Evolutionary conservation across 306 rosid species (phyloP), one percentile per base, ranked within the genome.

Genomic region (Dalbergia cochinchinensis): DNA sequence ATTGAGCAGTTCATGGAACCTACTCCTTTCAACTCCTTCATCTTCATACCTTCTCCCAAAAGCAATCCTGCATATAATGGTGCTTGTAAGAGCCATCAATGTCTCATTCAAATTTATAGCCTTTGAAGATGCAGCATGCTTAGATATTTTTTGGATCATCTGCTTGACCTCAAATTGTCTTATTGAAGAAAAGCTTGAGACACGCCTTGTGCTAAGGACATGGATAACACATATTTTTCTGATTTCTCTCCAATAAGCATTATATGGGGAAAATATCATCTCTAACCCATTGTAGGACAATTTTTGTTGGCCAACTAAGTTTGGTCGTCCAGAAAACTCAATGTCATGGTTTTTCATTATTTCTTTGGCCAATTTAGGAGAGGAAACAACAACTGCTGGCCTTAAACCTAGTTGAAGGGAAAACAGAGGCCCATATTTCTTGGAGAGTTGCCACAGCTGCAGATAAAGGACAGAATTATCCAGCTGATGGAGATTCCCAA

Each of bases 331-430:
- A 57, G 76, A 81, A 1, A 74, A 67, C 0, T 41, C 60, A 4
- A 48, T 57, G 26, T 79, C 83, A 4, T 79, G 78, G n/a, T 62
- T 50, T 79, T 45, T 73, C 41, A 64, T 8, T 11, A 44, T 66
- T 33, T 72, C 73, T 14, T 80, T 72, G 14, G 79, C 83, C 14
- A 80, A 6, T 72, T 80, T 54, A 3, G 83, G 41, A 11, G 83
- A 80, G 57, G 83, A 72, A 31, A 80, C 16, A 26, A 80, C 68
- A 8, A 72, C 5, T 8, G 78, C 53, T 41, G 53, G 15, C 20
- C 79, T 80, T 71, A 65, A 72, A 41, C 79, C 83, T 5, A 80
- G 51, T 54, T 80, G 64, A 80, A 80, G 83, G 10, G 45, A 80
- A 35, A 72, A 31, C 1, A 80, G 34, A 14, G 74, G 35, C 8